Evolutionary conservation across 2,329 filamentous ascomycete genomes (phyloP).

Genomic region (Colletotrichum karsti): DNA sequence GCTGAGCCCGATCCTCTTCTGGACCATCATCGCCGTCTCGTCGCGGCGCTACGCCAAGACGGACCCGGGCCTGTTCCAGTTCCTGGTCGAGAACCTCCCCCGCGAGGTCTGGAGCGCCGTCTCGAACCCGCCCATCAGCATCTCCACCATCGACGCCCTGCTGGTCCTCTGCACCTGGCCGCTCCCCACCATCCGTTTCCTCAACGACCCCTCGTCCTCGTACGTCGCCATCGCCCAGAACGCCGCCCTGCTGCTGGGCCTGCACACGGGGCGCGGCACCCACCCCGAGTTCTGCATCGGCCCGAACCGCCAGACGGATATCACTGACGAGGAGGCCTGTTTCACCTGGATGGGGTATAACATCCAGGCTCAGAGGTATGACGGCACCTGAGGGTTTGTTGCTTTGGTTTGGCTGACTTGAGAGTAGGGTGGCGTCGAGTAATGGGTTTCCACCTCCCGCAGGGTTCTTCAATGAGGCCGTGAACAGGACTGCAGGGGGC

Average conservation of each 20-base stretch:
- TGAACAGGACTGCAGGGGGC: slow-evolving; percentile 53
- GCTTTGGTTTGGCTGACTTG: slow-evolving; percentile 32
- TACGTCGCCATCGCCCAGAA: slow-evolving; percentile 57
- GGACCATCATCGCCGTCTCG: slow-evolving; percentile 61
- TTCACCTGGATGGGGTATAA: slow-evolving; percentile 64
- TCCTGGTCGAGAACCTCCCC: slow-evolving; percentile 56
- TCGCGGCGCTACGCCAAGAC: slow-evolving; percentile 58
- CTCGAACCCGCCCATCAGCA: slow-evolving; percentile 49
- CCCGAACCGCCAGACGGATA: slow-evolving; percentile 46
- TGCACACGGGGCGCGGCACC: slow-evolving; percentile 61
- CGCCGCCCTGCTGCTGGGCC: slow-evolving; percentile 56
- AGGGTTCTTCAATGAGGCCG: slow-evolving; percentile 56
- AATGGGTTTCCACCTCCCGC: slow-evolving; percentile 56
- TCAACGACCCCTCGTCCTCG: slow-evolving; percentile 58
- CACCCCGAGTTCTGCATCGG: slow-evolving; percentile 58
- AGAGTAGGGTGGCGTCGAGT: slow-evolving; percentile 45
- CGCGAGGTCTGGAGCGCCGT: slow-evolving; percentile 55
- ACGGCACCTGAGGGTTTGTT: too few relatives aligned
- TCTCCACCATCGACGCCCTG: slow-evolving; percentile 60
- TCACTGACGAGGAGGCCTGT: slow-evolving; percentile 60
- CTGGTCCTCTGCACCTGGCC: slow-evolving; percentile 62
- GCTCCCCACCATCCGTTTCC: slow-evolving; percentile 58
- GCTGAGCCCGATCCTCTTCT: slow-evolving; percentile 58
- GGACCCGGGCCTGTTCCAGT: slow-evolving; percentile 49
- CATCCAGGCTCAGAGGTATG: slow-evolving; percentile 59